Percentiles rank a stretch among this genome's conserved stretches.
These are phyloP conservation scores for Ophioceras dolichostomum DNA, from an alignment of 2,329 filamentous ascomycete genomes.

Conservation along the genomic window DNA sequence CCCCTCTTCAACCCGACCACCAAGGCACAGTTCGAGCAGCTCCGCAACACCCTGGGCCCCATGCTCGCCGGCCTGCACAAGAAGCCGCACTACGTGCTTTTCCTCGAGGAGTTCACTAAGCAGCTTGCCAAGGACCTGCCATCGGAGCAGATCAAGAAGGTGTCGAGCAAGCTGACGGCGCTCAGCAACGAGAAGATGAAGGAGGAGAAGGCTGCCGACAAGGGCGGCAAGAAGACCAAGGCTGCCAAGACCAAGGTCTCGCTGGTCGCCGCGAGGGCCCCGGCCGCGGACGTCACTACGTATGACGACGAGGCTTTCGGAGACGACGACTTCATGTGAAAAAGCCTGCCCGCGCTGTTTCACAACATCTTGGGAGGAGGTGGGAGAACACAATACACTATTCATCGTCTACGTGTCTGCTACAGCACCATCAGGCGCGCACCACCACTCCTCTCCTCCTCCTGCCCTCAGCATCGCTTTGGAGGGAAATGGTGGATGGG, in stretches of 20 bases:
- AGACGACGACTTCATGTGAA: conserved; percentile 71
- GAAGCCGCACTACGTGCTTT: conserved; percentile 83
- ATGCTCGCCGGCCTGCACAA: conserved; percentile 63
- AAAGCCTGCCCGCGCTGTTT: too few relatives aligned
- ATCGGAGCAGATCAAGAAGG: conserved; percentile 94
- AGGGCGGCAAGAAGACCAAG: conserved; percentile 94
- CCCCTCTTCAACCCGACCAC: conserved; percentile 81
- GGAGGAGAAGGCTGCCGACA: conserved; percentile 90
- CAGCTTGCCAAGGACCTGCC: conserved; percentile 76
- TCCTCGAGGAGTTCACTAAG: conserved; percentile 85
- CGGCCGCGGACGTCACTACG: conserved; percentile 55
- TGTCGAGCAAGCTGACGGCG: conserved; percentile 75
- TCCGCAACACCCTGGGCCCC: conserved; percentile 69
- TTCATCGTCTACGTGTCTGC: too few relatives aligned
- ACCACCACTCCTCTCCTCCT: too few relatives aligned
- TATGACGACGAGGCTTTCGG: conserved; percentile 70
- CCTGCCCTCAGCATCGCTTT: too few relatives aligned
- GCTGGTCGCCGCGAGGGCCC: conserved; percentile 53
- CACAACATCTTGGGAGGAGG: too few relatives aligned
- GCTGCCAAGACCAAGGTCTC: conserved; percentile 90
- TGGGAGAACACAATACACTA: too few relatives aligned
- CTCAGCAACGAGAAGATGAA: conserved; percentile 97
- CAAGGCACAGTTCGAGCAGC: conserved; percentile 71
- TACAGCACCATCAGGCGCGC: too few relatives aligned
- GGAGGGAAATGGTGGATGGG: too few relatives aligned